phyloP scores from a whole-genome alignment of 164 flowering plant species.

The Brasenia schreberi region DNA sequence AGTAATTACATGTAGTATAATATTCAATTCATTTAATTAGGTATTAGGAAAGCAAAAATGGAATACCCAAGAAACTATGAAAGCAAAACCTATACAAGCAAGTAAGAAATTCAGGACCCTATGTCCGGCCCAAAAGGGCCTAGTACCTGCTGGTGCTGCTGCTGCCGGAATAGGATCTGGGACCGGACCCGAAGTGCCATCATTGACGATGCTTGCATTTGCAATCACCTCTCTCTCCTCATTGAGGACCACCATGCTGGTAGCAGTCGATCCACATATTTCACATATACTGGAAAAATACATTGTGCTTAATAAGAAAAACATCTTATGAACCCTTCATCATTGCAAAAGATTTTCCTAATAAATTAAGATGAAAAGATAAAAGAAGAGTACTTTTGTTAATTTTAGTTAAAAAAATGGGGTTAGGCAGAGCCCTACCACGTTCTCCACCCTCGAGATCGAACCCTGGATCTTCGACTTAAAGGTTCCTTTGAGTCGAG shows the following conservation, averaged over 20 bases:
- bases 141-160: not conserved
- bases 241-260: not conserved
- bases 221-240: not conserved
- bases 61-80: conserved; percentile 1
- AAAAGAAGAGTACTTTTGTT: not conserved
- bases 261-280: conserved; percentile 1
- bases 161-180: conserved; percentile 6
- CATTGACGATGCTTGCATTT: not conserved
- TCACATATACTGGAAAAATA: not conserved
- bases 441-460: not conserved
- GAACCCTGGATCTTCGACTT: too few relatives aligned
- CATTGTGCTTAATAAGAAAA: not conserved
- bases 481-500: too few relatives aligned
- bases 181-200: conserved; percentile 8
- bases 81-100: conserved; percentile 1
- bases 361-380: not conserved
- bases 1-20: not conserved
- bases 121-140: not conserved
- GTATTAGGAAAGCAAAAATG: not conserved
- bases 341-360: not conserved
- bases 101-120: conserved; percentile 1
- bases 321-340: not conserved
- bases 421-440: not conserved
- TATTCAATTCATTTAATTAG: not conserved
- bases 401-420: not conserved